These are phyloP conservation scores for Blastocystis sp. DNA, from an alignment of 352 stramenopile species.

Conservation along the genomic window DNA sequence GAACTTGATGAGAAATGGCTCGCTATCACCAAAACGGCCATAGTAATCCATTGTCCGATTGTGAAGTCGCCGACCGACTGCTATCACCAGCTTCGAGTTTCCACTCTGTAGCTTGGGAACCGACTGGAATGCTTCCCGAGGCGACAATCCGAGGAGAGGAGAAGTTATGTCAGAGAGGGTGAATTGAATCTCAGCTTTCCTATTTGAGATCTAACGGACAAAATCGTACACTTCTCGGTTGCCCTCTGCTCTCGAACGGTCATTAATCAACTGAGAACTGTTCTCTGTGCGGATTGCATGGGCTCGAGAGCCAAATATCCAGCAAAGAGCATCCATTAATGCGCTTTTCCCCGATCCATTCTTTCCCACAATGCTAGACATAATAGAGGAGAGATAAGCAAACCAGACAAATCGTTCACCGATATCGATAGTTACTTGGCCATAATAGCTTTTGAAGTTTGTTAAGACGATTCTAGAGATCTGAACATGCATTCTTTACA, in stretches of 20 bases:
- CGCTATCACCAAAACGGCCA: not conserved
- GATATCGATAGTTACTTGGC: conserved; percentile 2
- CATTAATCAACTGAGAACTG: conserved; percentile 13
- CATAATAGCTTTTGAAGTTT: conserved; percentile 61
- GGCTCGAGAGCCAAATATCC: conserved; percentile 24
- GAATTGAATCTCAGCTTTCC: conserved; percentile 17
- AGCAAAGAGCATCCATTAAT: conserved; percentile 47
- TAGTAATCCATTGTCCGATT: conserved; percentile 2
- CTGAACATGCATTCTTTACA: not conserved
- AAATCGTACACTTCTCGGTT: not conserved
- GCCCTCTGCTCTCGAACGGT: not conserved
- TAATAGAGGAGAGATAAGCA: not conserved
- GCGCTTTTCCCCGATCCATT: conserved; percentile 47
- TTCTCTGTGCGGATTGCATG: conserved; percentile 18
- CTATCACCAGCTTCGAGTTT: not conserved
- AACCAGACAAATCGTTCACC: conserved; percentile 36
- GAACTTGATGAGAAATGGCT: not conserved
- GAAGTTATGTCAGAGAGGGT: not conserved
- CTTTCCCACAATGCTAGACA: conserved; percentile 36
- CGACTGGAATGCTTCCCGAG: not conserved
- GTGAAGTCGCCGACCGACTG: not conserved
- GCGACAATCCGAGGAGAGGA: not conserved
- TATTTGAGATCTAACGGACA: not conserved
- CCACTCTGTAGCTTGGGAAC: not conserved
- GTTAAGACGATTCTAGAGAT: not conserved